Base-by-base conservation (phyloP, 2,329 filamentous ascomycete species). In the Colletotrichum sansevieriae region DNA sequence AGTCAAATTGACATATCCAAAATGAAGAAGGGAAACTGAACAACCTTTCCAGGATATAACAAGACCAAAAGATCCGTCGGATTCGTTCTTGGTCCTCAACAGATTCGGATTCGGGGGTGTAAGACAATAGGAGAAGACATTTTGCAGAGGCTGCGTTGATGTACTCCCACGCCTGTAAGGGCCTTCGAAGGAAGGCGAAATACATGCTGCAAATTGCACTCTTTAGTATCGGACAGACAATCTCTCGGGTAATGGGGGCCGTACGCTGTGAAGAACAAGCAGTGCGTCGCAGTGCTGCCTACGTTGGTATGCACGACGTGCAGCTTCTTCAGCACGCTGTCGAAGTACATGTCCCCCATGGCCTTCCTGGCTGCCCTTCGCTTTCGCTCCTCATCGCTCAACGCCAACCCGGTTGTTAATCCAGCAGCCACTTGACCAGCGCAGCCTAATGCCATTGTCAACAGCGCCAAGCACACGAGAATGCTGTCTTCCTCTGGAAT, bases 11-110 rank as follows among this genome's bases (percentile, higher is more conserved):
- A 12, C 33, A 6, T 29, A 11, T 2, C 7, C 15, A 18, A 4
- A 18, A 15, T 1, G 1, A 4, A 6, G 29, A 15, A 2, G 22
- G 13, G 2, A 11, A 8, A 12, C 11, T 18, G 41, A 6, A 44
- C 7, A 44, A 82, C 83, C 83, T 85, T 73, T 87, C 84, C 0
- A 87, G 77, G 11, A 87, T 84, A 63, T 86, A 87, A 65, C 84
- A 86, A 0, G 85, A 83, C 84, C 84, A 87, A 69, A 87, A 87
- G 60, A 86, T 85, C 1, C 85, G 77, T 13, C 82, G 76, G 0
- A 85, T 81, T 3, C 84, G 82, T 71, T 87, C 84, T 43, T 81
- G 76, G 3, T 84, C 81, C 68, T 85, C 80, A 0, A 73, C 70
- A 0, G 75, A 75, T 35, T 78, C 77, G 9, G 75, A 76, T 3